Evolutionary conservation across 805 yeast genomes (phyloP).

Genomic region (Yarrowia porcina): DNA sequence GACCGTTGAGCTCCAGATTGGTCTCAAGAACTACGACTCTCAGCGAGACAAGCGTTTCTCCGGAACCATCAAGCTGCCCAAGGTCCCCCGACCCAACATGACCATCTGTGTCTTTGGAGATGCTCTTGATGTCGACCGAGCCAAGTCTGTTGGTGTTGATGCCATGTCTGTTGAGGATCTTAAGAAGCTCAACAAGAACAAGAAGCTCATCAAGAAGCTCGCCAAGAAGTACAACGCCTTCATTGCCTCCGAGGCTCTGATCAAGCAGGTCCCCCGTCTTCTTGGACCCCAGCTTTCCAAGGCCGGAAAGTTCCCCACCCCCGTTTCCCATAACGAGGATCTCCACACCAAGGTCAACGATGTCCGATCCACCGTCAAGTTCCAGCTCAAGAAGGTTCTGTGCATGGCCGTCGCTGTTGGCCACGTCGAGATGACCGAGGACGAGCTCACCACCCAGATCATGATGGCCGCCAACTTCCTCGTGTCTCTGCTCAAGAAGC

Average conservation of each 20-base stretch:
- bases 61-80: slow-evolving; percentile 97
- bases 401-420: slow-evolving; percentile 99
- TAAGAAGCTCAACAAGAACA: slow-evolving; percentile 99
- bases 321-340: slow-evolving; percentile 99
- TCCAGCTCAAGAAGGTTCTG: slow-evolving; percentile 99
- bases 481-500: slow-evolving; percentile 98
- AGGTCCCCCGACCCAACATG: slow-evolving; percentile 99
- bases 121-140: slow-evolving; percentile 99
- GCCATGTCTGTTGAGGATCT: slow-evolving; percentile 99
- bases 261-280: slow-evolving; percentile 99
- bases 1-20: slow-evolving; percentile 99
- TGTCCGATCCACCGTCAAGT: slow-evolving; percentile 99
- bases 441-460: slow-evolving; percentile 92
- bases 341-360: slow-evolving; percentile 92
- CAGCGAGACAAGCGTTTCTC: slow-evolving; percentile 99
- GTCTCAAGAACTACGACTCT: slow-evolving; percentile 99
- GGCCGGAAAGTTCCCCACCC: slow-evolving; percentile 99
- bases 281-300: slow-evolving; percentile 99
- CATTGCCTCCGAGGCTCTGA: slow-evolving; percentile 98
- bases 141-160: slow-evolving; percentile 97
- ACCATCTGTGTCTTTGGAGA: slow-evolving; percentile 99
- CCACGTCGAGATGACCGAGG: slow-evolving; percentile 99
- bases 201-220: slow-evolving; percentile 98
- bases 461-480: slow-evolving; percentile 98
- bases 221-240: slow-evolving; percentile 99